Conservation (phyloP, 2,329 filamentous ascomycete genomes). For the Botryosphaeria dothidea region DNA sequence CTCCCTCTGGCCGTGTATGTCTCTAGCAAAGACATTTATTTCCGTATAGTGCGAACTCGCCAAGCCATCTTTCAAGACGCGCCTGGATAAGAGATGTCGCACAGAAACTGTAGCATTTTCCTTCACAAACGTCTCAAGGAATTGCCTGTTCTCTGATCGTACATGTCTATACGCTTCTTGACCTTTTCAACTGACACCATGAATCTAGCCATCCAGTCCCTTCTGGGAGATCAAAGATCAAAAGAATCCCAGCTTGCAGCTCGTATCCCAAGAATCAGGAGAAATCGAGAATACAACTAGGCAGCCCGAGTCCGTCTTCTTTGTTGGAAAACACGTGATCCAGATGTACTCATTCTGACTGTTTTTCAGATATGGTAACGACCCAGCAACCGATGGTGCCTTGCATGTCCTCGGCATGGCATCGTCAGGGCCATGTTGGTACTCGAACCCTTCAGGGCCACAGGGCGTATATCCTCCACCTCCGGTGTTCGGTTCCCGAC, state of each 20-base stretch:
- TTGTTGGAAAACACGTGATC: not conserved
- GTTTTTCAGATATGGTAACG: not conserved
- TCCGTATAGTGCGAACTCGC: too few species aligned
- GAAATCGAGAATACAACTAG: not conserved
- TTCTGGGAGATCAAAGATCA: not conserved
- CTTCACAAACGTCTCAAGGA: too few species aligned
- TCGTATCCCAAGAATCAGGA: not conserved
- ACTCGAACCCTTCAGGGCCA: not conserved
- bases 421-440: not conserved
- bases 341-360: not conserved
- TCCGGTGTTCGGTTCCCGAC: too few species aligned
- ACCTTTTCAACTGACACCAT: not conserved
- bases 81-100: too few species aligned
- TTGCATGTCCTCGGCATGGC: not conserved
- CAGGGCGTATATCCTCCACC: not conserved
- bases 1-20: too few species aligned
- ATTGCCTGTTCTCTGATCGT: too few species aligned
- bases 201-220: not conserved
- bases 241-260: not conserved
- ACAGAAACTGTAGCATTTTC: too few species aligned
- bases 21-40: too few species aligned
- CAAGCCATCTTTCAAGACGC: too few species aligned
- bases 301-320: not conserved
- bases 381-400: not conserved
- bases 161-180: not conserved